These are phyloP conservation scores for Phaeosphaeriaceae sp. DNA, from an alignment of 2,329 filamentous ascomycete species.

Conservation along the genomic window DNA sequence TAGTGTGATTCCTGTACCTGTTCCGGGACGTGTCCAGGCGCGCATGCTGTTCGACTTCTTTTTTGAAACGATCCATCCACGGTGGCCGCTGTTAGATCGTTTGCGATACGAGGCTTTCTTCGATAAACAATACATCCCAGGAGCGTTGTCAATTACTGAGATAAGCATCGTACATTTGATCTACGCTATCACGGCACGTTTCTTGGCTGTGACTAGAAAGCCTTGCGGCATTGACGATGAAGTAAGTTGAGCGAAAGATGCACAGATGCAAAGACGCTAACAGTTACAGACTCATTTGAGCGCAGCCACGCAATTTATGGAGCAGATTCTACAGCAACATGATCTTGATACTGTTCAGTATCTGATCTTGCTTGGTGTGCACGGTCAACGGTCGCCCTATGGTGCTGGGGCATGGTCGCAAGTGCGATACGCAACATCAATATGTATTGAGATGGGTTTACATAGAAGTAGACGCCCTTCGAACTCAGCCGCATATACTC, in stretches of 20 bases:
- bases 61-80: conserved; percentile 33
- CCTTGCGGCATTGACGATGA: conserved; percentile 30
- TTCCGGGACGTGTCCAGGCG: too few relatives aligned
- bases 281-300: too few relatives aligned
- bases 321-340: conserved; percentile 31
- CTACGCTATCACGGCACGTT: conserved; percentile 36
- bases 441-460: conserved; percentile 36
- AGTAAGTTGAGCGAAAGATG: too few relatives aligned
- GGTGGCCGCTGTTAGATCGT: conserved; percentile 35
- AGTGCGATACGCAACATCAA: conserved; percentile 33
- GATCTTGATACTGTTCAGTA: conserved; percentile 34
- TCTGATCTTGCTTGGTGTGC: conserved; percentile 31
- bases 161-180: conserved; percentile 32
- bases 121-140: conserved; percentile 27
- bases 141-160: conserved; percentile 26
- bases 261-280: too few relatives aligned
- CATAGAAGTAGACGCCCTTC: conserved; percentile 39
- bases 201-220: conserved; percentile 33
- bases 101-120: conserved; percentile 26
- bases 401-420: conserved; percentile 38
- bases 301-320: conserved; percentile 32
- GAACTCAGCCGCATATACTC: conserved; percentile 16
- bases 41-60: conserved; percentile 33
- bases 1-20: too few relatives aligned
- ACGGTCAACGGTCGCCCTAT: conserved; percentile 36